Conservation (phyloP, 108 stramenopile genomes). For the Mediolabrus comicus region DNA sequence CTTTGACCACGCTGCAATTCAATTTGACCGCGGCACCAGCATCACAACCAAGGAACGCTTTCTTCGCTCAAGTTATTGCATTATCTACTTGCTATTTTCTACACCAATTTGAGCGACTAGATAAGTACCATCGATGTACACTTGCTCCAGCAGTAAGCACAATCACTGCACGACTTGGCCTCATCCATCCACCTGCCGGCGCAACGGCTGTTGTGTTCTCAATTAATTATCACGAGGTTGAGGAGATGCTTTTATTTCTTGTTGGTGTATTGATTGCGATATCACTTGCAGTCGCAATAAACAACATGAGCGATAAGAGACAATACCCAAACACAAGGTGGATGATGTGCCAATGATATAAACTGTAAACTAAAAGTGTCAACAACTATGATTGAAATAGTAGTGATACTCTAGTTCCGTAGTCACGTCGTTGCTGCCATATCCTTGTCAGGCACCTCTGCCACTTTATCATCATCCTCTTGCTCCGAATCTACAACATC, state of each 20-base stretch:
- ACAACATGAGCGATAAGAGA: slow-evolving; percentile 23
- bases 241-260: slow-evolving; percentile 6
- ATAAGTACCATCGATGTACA: background rate
- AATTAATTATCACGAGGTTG: background rate
- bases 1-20: slow-evolving; percentile 19
- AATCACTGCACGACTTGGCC: slow-evolving; percentile 8
- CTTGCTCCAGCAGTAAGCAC: slow-evolving; percentile 16
- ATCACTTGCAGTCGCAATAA: slow-evolving; percentile 8
- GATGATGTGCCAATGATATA: too few relatives aligned
- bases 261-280: slow-evolving; percentile 7
- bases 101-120: background rate
- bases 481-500: too few relatives aligned
- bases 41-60: slow-evolving; percentile 21
- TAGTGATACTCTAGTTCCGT: too few relatives aligned
- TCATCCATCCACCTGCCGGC: slow-evolving; percentile 26
- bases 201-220: slow-evolving; percentile 16
- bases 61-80: slow-evolving; percentile 18
- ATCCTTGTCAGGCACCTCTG: too few relatives aligned
- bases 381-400: too few relatives aligned
- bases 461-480: too few relatives aligned
- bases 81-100: background rate
- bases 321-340: slow-evolving; percentile 12
- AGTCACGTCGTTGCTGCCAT: too few relatives aligned
- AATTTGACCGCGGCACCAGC: slow-evolving; percentile 23
- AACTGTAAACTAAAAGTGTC: too few relatives aligned